phyloP scores from a whole-genome alignment of 805 yeast genomes.

The Spathaspora boniae region DNA sequence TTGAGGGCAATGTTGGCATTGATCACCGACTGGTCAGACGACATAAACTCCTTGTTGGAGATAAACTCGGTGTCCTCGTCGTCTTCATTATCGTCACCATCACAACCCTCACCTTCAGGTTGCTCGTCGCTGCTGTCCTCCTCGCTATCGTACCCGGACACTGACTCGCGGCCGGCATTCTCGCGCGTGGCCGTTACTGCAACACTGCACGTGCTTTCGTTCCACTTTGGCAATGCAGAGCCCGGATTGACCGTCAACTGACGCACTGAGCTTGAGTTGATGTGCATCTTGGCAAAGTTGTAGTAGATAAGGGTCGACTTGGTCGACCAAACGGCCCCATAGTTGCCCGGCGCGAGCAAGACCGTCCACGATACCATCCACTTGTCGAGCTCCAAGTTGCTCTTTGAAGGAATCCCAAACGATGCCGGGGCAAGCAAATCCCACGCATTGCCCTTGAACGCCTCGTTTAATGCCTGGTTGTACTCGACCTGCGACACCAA shows the following conservation, averaged over 20 bases:
- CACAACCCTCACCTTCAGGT: constrained; percentile 10
- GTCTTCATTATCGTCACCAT: constrained; percentile 12
- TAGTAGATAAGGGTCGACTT: constrained; percentile 68
- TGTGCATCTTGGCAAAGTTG: constrained; percentile 73
- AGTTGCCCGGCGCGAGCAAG: constrained; percentile 54
- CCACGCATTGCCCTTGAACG: constrained; percentile 60
- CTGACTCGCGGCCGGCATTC: neutral
- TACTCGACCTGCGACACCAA: constrained; percentile 66
- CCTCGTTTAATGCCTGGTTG: constrained; percentile 59
- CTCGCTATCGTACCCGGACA: neutral
- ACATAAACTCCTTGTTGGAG: constrained; percentile 27
- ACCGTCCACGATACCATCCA: constrained; percentile 86
- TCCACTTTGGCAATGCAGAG: constrained; percentile 36
- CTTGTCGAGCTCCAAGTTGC: constrained; percentile 63
- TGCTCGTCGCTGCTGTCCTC: constrained; percentile 3
- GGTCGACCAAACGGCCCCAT: constrained; percentile 60
- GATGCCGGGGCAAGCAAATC: constrained; percentile 55
- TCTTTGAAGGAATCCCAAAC: constrained; percentile 66
- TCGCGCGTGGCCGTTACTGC: neutral
- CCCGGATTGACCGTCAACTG: constrained; percentile 30
- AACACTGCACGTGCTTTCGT: constrained; percentile 9
- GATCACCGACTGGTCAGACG: constrained; percentile 32
- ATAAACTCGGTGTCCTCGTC: constrained; percentile 31
- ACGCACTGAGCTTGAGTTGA: constrained; percentile 52
- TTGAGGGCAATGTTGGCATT: constrained; percentile 51